Evolutionary conservation across 495 filamentous ascomycete genomes (phyloP), one percentile per base, ranked within the genome.

Genomic region (Astrothelium macrocarpum): DNA sequence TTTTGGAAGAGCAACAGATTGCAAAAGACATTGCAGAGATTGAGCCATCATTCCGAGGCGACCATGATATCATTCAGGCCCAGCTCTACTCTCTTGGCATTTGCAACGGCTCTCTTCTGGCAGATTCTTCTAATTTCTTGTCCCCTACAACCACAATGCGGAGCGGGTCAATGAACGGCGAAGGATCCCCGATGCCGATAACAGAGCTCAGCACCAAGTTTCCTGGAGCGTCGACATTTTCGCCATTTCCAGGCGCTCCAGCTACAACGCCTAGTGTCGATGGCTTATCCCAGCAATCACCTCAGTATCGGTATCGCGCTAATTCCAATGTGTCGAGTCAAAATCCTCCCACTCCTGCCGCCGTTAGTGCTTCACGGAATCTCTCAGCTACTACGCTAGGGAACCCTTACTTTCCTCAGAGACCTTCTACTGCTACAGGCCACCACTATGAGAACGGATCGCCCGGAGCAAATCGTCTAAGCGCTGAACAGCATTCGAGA

Each of bases 21-120:
- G 87, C 90, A 3, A 83, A 84, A 26, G 75, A 85, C 9, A 73
- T 87, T 11, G 78, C 79, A 26, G 81, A 89, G 59, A 85, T 97
- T 58, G 67, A 69, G 43, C 67, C 66, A 29, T 66, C 66, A 5
- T 96, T 93, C 79, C 79, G 81, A 53, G 81, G 80, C 12, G 90
- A 95, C 68, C 93, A 87, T 72, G 81, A 78, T 53, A 78, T 80
- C 62, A 78, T 82, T 61, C 80, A 87, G 64, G 78, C 76, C 0
- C 77, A 81, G 61, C 71, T 84, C 4, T 65, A 77, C 25, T 77
- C 78, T 45, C 75, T 87, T 25, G 78, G 77, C 2, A 76, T 85
- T 53, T 84, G 81, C 75, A 87, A 88, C 71, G 81, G 81, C 16
- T 76, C 80, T 10, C 64, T 84, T 56, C 76, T 87, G 9, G 73